Evolutionary conservation across 768 basidiomycete genomes (phyloP).

Genomic region (Pisolithus marmoratus): DNA sequence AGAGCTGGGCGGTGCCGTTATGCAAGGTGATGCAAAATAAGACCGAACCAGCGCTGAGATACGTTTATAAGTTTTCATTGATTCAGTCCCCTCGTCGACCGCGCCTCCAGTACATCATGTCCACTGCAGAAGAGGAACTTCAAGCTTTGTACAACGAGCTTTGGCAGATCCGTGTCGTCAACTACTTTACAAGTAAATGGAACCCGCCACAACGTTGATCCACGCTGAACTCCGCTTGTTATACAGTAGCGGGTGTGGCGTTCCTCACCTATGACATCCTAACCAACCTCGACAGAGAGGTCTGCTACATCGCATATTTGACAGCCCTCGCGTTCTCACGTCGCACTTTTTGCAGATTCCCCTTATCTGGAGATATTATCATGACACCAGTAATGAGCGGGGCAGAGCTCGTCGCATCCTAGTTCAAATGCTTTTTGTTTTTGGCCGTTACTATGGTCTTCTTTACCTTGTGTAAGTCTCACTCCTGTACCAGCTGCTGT

Average conservation of each 20-base stretch:
- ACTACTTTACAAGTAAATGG: not conserved
- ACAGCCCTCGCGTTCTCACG: not conserved
- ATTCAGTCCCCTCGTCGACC: too few species aligned
- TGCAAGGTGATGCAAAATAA: too few species aligned
- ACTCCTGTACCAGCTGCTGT: too few species aligned
- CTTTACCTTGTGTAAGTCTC: conserved; percentile 13
- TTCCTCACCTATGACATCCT: conserved; percentile 3
- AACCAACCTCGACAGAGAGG: conserved; percentile 18
- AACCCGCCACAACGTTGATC: not conserved
- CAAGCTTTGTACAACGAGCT: not conserved
- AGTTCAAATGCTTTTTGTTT: conserved; percentile 13
- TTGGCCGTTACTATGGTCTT: conserved; percentile 21
- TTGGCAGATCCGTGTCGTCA: not conserved
- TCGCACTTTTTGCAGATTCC: conserved; percentile 4
- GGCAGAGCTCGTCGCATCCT: conserved; percentile 5
- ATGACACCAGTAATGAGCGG: not conserved
- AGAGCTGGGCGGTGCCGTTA: too few species aligned
- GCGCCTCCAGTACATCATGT: not conserved
- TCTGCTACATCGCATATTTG: not conserved
- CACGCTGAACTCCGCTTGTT: not conserved
- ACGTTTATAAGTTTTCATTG: too few species aligned
- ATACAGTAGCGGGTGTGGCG: not conserved
- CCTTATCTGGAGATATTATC: conserved; percentile 13
- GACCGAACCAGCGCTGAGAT: too few species aligned
- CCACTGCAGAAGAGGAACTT: not conserved